Percentiles rank a stretch among this genome's conserved stretches.
phyloP scores from a whole-genome alignment of 768 basidiomycete genomes.

The Russula dissimulans region DNA sequence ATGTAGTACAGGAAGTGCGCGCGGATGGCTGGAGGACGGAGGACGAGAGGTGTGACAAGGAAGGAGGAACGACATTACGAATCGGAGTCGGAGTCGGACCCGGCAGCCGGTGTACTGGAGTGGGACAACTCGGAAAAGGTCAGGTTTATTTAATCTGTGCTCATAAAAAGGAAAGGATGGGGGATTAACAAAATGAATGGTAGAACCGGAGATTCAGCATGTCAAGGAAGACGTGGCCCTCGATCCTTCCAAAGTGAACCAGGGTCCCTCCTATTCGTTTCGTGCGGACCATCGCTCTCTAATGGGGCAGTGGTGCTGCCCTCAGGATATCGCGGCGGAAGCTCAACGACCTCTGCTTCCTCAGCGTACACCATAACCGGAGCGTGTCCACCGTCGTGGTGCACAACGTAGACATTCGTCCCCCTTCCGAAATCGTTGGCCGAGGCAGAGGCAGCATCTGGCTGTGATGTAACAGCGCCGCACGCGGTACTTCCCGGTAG shows the following conservation, averaged over 20 bases:
- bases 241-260: conserved; percentile 3
- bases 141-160: no score
- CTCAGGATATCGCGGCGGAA: conserved; percentile 42
- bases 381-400: conserved; percentile 48
- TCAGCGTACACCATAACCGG: conserved; percentile 51
- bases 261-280: not conserved
- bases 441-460: conserved; percentile 5
- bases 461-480: not conserved
- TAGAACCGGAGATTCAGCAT: not conserved
- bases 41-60: conserved; percentile 15
- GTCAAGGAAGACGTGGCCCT: not conserved
- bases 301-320: not conserved
- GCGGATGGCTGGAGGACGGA: conserved; percentile 17
- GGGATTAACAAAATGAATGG: not conserved
- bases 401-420: conserved; percentile 45
- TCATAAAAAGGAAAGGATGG: no score
- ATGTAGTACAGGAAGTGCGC: conserved; percentile 15
- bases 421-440: not conserved
- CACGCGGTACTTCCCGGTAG: not conserved
- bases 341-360: conserved; percentile 47
- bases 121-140: no score
- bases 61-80: not conserved
- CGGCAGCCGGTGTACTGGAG: no score
- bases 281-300: not conserved
- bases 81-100: not conserved